Percentiles rank a stretch among this genome's conserved stretches.
These are phyloP conservation scores for Flaveria bidentis DNA, from an alignment of 129 eudicot genomes.

Conservation along the genomic window DNA sequence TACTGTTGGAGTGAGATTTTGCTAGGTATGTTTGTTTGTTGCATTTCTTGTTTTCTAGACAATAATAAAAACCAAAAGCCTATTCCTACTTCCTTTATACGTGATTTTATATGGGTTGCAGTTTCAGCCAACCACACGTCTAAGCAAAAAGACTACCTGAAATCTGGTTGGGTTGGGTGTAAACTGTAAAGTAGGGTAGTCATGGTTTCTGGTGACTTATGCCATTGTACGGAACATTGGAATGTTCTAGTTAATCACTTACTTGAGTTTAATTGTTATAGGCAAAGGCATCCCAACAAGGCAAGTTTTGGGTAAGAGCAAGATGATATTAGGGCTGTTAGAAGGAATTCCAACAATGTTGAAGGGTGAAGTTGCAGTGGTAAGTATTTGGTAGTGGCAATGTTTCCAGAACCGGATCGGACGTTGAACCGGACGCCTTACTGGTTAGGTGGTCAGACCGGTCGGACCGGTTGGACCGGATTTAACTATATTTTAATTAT, in stretches of 20 bases:
- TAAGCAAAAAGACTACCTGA: not conserved
- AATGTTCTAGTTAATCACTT: conserved; percentile 10
- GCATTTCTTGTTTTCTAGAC: conserved; percentile 3
- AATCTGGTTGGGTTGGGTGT: conserved; percentile 17
- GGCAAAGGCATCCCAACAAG: conserved; percentile 87
- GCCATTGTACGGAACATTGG: not conserved
- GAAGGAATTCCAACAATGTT: conserved; percentile 96
- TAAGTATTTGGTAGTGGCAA: conserved; percentile 39
- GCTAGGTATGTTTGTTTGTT: not conserved
- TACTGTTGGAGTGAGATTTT: no score
- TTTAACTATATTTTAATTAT: no score
- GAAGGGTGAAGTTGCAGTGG: conserved; percentile 97
- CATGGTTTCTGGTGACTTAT: conserved; percentile 4
- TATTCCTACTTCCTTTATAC: not conserved
- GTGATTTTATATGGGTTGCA: conserved; percentile 1
- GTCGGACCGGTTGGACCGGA: no score
- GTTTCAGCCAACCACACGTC: conserved; percentile 17
- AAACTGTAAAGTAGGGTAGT: conserved; percentile 8
- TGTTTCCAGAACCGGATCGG: no score
- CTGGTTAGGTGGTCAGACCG: no score
- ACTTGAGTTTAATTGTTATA: conserved; percentile 34
- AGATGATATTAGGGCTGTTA: conserved; percentile 85
- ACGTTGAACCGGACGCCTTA: no score
- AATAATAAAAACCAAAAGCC: not conserved
- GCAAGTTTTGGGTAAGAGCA: conserved; percentile 92